phyloP scores from a whole-genome alignment of 1,139 yeast genomes.

The Suhomyces bokatorum region DNA sequence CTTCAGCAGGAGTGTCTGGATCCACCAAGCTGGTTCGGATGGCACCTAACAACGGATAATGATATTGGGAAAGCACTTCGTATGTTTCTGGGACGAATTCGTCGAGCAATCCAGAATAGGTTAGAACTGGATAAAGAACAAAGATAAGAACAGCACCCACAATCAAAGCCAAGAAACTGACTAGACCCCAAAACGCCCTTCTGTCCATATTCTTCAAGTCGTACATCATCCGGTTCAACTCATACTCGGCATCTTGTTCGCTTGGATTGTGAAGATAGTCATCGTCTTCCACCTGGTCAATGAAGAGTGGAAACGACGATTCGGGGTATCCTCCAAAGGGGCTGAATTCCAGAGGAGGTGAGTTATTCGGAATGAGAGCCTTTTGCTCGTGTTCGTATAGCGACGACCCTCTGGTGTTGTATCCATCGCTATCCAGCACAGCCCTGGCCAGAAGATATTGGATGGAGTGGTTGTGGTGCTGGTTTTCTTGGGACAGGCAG shows the following conservation, averaged over 20 bases:
- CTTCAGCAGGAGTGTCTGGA: conserved; percentile 28
- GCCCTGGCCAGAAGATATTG: not conserved
- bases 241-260: conserved; percentile 29
- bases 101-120: conserved; percentile 23
- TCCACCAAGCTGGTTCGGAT: conserved; percentile 27
- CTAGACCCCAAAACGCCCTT: conserved; percentile 22
- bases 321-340: conserved; percentile 36
- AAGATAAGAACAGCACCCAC: conserved; percentile 22
- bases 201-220: conserved; percentile 28
- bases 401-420: conserved; percentile 1
- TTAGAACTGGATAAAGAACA: conserved; percentile 26
- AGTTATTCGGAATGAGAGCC: not conserved
- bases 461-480: not conserved
- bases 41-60: conserved; percentile 27
- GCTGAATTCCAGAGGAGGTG: conserved; percentile 15
- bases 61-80: conserved; percentile 23
- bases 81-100: conserved; percentile 19
- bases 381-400: not conserved
- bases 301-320: conserved; percentile 27
- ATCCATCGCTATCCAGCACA: not conserved
- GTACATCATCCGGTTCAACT: conserved; percentile 26
- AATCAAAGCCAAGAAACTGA: conserved; percentile 22
- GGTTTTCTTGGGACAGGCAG: not conserved
- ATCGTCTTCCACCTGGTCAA: conserved; percentile 29
- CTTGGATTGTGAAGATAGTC: conserved; percentile 33